Percentiles rank a stretch among this genome's conserved stretches.
phyloP scores from a whole-genome alignment of 345 rosid species.

The Pseudoturritis turrita region DNA sequence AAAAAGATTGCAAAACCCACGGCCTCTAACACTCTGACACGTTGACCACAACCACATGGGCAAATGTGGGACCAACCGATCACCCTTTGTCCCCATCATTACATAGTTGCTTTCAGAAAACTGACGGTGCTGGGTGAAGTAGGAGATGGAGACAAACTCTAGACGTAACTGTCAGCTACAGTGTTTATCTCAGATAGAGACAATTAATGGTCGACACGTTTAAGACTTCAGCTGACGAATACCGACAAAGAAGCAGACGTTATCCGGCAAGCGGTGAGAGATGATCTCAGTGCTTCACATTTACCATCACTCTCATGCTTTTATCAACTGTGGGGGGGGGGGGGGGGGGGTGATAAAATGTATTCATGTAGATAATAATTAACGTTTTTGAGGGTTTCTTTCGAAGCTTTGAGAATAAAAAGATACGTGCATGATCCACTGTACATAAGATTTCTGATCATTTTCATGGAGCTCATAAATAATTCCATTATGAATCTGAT shows the following conservation, averaged over 20 bases:
- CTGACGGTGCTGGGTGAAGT: slow-evolving; percentile 27
- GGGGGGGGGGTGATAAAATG: too few relatives aligned
- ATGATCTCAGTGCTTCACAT: slow-evolving; percentile 12
- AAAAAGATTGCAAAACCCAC: not conserved
- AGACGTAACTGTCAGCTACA: slow-evolving; percentile 16
- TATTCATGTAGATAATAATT: not conserved
- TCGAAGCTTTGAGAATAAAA: not conserved
- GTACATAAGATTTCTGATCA: not conserved
- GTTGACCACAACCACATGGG: slow-evolving; percentile 19
- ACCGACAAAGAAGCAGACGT: not conserved
- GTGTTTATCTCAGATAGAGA: slow-evolving; percentile 2
- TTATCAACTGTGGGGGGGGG: slow-evolving; percentile 14
- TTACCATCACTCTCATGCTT: slow-evolving; percentile 21
- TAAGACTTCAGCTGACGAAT: slow-evolving; percentile 10
- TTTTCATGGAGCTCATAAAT: not conserved
- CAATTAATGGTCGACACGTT: slow-evolving; percentile 13
- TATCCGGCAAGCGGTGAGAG: not conserved
- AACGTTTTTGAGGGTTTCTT: not conserved
- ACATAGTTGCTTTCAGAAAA: not conserved
- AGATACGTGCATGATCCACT: not conserved
- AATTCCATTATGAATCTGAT: not conserved
- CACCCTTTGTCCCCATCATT: not conserved
- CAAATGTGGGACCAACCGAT: not conserved
- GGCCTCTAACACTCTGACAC: slow-evolving; percentile 31
- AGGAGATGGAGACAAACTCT: slow-evolving; percentile 24